Base-by-base conservation (phyloP, 306 rosid species). In the Cicer chorassanicum region DNA sequence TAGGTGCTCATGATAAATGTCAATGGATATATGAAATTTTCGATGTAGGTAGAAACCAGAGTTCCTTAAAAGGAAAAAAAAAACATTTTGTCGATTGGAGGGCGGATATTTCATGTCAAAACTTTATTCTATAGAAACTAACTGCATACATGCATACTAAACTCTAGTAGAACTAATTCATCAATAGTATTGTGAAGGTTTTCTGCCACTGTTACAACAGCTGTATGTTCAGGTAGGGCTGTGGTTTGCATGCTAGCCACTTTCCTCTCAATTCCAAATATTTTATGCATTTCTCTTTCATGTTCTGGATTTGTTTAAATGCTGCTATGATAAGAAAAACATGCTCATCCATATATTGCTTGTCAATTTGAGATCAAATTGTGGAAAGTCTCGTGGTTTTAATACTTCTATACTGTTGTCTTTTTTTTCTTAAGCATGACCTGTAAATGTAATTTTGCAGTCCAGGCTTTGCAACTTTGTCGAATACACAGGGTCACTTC, bases 261-360 rank as follows among this genome's bases (percentile, higher is more conserved):
- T 70, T 81, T 15, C 44, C 51, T 8, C 46, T 75, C 53, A 43
- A n/a, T 70, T 38, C 41, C 44, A 42, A 42, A 63, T 75, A 38
- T 43, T 24, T 24, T 57, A 18, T n/a, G 53, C 64, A 38, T 11
- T 70, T 67, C 61, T 54, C 56, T 53, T 53, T 13, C 13, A 8
- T 70, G 57, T 76, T 72, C 42, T 60, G 63, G 45, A 65, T 75
- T 56, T 70, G 70, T 16, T 78, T 76, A 54, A 74, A 66, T 65
- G 63, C 82, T 41, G 68, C 60, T 38, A 61, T 68, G 13, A 12
- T 42, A 51, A 7, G 41, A 48, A 57, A 15, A 42, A 43, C 19
- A 15, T 36, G 59, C 13, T 19, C 61, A 38, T 43, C 73, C 34
- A 3, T 73, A 39, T 73, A 36, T 63, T 41, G 46, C 41, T 78